Base-by-base conservation (phyloP, 2,329 filamentous ascomycete species). In the Fusarium clavum region DNA sequence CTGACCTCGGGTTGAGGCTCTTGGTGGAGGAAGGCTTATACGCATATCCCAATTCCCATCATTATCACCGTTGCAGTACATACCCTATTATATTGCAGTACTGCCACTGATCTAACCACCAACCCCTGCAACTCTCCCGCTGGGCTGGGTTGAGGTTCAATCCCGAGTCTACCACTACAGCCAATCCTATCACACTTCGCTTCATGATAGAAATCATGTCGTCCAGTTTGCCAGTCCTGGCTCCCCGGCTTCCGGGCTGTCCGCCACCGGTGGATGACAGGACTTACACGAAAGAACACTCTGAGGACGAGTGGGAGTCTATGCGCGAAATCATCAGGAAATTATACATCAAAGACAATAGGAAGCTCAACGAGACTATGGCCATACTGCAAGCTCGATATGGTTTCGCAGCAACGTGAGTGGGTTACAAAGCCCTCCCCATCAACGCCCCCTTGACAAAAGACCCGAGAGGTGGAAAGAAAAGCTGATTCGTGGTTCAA, bases 361-460 rank as follows among this genome's bases (percentile, higher is more conserved):
- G 78, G 48, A 81, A 79, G 67, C 67, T 81, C 43, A 76, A 75
- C 34, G 78, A 81, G 55, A 79, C 76, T 57, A 80, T 80, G 79
- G 67, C 77, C 46, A 77, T 80, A 16, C 69, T 81, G 54, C 75
- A 78, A 45, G 70, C 75, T 22, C 75, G 74, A 40, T 70, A 81
- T 68, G 77, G 78, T 30, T 81, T 81, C 53, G 77, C 77, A 30
- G 79, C 79, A 51, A 80, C 79, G 79, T 81, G 70, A 78, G 79
- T 79, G 43, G 32, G 24, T 57, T 40, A 22, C 13, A 32, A 24
- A 29, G 16, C 18, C 24, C 34, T 43, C 49, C 20, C 45, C 25
- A 52, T 45, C 41, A 18, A 29, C 22, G 11, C 16, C 43, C 25
- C 44, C 25, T 38, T 38, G 7, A n/a, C n/a, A 11, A 27, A 53